phyloP scores from a whole-genome alignment of 2,329 filamentous ascomycete species.

The Epicoccum sorghinum region DNA sequence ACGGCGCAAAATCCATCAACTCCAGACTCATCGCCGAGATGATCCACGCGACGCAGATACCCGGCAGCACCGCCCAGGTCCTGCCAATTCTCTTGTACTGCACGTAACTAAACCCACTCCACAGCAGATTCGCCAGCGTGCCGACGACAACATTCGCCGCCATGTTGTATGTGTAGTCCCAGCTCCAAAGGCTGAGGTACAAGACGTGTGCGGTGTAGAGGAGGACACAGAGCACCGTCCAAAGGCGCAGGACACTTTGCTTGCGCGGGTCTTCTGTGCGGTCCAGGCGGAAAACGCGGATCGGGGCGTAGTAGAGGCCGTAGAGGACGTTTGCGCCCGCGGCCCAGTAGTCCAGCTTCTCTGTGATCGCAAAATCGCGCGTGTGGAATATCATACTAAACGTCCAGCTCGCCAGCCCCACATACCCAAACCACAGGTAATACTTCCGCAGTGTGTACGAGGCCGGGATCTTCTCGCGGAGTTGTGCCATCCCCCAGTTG shows the following conservation, averaged over 20 bases:
- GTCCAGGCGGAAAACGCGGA: conserved; percentile 85
- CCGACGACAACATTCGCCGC: conserved; percentile 87
- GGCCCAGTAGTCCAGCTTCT: conserved; percentile 95
- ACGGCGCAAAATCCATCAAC: conserved; percentile 89
- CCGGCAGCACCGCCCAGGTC: conserved; percentile 87
- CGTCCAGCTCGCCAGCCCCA: conserved; percentile 82
- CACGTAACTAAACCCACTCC: conserved; percentile 81
- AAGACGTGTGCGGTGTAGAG: conserved; percentile 79
- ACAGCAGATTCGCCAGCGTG: conserved; percentile 78
- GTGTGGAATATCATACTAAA: conserved; percentile 94
- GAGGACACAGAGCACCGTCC: conserved; percentile 74
- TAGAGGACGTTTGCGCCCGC: conserved; percentile 91
- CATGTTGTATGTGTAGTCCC: conserved; percentile 99
- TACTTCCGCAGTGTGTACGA: conserved; percentile 78
- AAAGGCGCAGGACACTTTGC: conserved; percentile 67
- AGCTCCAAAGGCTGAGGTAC: conserved; percentile 83
- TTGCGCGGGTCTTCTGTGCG: conserved; percentile 53
- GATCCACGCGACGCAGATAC: conserved; percentile 89
- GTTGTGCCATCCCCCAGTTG: conserved; percentile 72
- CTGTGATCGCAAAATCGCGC: conserved; percentile 81
- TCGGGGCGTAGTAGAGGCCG: conserved; percentile 82
- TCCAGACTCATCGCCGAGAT: conserved; percentile 94
- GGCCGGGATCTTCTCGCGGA: conserved; percentile 73
- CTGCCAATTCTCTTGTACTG: conserved; percentile 74
- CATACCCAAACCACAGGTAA: conserved; percentile 79